Percentiles rank a stretch among this genome's conserved stretches.
These are phyloP conservation scores for Pyricularia sp. DNA, from an alignment of 2,329 filamentous ascomycete species.

Conservation along the genomic window DNA sequence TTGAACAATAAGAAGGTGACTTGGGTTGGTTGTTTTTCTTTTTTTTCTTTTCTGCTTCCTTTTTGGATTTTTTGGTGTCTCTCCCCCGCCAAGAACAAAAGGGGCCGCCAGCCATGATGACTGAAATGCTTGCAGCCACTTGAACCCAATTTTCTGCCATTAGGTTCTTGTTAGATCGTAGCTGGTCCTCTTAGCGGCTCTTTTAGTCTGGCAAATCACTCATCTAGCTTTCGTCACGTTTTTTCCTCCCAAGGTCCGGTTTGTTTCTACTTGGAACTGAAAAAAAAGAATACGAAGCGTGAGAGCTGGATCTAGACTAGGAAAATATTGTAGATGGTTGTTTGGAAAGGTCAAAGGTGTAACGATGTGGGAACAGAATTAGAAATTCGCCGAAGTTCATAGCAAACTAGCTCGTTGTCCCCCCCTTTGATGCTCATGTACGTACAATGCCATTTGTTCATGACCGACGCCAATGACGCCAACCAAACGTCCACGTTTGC, in stretches of 20 bases:
- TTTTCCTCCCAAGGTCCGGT: neutral
- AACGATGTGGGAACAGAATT: neutral
- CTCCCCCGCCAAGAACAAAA: slow-evolving; percentile 1
- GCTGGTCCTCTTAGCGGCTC: neutral
- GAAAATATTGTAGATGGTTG: neutral
- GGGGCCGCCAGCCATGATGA: neutral
- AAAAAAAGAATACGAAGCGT: neutral
- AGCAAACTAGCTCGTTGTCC: neutral
- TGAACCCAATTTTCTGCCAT: neutral
- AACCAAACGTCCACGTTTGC: neutral
- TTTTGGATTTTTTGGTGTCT: neutral
- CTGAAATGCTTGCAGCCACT: neutral
- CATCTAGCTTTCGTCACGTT: neutral
- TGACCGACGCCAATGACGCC: neutral
- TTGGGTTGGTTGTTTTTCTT: neutral
- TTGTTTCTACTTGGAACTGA: neutral
- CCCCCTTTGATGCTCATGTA: neutral
- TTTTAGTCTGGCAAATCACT: neutral
- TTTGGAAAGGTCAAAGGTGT: neutral
- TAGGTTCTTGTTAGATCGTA: neutral
- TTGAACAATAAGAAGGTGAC: neutral
- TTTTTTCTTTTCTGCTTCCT: neutral
- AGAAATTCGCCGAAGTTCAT: neutral
- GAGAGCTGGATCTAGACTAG: neutral
- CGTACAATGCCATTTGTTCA: neutral